These are phyloP conservation scores for Bryoerythrophyllum caledonicum DNA, from an alignment of 225 moss, liverwort and hornwort genomes.

Conservation along the genomic window DNA sequence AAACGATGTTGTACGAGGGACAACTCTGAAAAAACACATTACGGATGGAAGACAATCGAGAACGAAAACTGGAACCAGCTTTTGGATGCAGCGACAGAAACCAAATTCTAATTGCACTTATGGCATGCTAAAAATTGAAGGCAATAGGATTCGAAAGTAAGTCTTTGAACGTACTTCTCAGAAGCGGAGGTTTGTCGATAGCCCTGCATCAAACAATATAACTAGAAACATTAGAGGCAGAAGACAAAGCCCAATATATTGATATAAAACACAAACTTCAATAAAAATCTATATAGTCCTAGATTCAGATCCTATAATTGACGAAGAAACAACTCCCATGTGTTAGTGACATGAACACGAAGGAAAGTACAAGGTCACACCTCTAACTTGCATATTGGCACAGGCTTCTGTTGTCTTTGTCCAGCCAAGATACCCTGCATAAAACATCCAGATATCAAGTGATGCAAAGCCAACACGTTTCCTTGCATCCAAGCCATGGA, in stretches of 20 bases:
- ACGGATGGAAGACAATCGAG: constrained; percentile 15
- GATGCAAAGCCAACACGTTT: constrained; percentile 18
- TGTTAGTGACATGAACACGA: background rate
- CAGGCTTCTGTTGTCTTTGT: constrained; percentile 80
- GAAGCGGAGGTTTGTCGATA: constrained; percentile 90
- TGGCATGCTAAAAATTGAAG: background rate
- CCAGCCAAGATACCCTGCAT: constrained; percentile 88
- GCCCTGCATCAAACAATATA: constrained; percentile 55
- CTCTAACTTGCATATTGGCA: constrained; percentile 96
- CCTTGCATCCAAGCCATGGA: background rate
- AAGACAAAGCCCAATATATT: background rate
- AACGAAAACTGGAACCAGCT: constrained; percentile 7
- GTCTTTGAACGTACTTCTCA: constrained; percentile 69
- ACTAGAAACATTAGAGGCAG: constrained; percentile 28
- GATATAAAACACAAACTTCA: background rate
- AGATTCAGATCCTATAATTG: constrained; percentile 5
- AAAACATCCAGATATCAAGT: constrained; percentile 20
- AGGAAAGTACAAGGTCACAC: constrained; percentile 37
- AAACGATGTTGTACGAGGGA: background rate
- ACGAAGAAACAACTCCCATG: background rate
- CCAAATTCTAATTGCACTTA: background rate
- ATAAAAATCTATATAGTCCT: background rate
- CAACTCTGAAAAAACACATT: background rate
- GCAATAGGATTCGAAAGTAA: constrained; percentile 3
- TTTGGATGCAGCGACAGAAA: background rate